phyloP scores from a whole-genome alignment of 2,329 filamentous ascomycete genomes.

The Venturia aucupariae region DNA sequence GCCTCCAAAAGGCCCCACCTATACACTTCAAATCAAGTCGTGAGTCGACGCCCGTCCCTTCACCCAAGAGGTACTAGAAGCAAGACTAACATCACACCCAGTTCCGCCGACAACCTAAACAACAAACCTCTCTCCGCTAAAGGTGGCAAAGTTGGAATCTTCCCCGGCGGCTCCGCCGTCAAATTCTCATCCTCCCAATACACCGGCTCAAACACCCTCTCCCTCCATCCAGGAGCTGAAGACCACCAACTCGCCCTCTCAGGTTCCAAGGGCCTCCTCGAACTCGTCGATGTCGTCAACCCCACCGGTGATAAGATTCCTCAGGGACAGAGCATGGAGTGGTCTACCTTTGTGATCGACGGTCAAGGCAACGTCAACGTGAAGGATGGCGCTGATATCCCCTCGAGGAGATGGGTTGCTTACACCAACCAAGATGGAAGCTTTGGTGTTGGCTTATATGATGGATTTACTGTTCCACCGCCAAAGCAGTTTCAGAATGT shows the following conservation, averaged over 20 bases:
- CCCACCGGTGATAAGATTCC: constrained; percentile 20
- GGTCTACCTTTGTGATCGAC: constrained; percentile 24
- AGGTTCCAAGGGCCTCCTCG: constrained; percentile 21
- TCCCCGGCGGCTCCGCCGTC: constrained; percentile 18
- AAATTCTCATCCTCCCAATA: constrained; percentile 23
- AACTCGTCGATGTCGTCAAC: constrained; percentile 22
- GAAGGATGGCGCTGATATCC: constrained; percentile 23
- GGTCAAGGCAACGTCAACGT: constrained; percentile 21
- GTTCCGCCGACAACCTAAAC: constrained; percentile 14
- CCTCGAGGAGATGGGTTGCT: constrained; percentile 22
- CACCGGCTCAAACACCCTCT: constrained; percentile 21
- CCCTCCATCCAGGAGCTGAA: constrained; percentile 22
- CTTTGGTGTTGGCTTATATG: constrained; percentile 6
- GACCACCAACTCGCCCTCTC: constrained; percentile 24
- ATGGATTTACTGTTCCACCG: background rate
- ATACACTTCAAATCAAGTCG: constrained; percentile 24
- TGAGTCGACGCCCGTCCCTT: constrained; percentile 14
- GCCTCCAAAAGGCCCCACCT: constrained; percentile 21
- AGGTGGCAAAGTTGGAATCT: constrained; percentile 19
- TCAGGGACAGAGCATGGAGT: constrained; percentile 23
- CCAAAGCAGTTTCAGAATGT: constrained; percentile 9
- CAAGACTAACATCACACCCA: background rate
- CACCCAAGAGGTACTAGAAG: background rate
- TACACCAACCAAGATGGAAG: background rate
- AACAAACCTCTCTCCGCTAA: constrained; percentile 22